These are phyloP conservation scores for Candida ortonii DNA, from an alignment of 805 yeast species.

Conservation along the genomic window DNA sequence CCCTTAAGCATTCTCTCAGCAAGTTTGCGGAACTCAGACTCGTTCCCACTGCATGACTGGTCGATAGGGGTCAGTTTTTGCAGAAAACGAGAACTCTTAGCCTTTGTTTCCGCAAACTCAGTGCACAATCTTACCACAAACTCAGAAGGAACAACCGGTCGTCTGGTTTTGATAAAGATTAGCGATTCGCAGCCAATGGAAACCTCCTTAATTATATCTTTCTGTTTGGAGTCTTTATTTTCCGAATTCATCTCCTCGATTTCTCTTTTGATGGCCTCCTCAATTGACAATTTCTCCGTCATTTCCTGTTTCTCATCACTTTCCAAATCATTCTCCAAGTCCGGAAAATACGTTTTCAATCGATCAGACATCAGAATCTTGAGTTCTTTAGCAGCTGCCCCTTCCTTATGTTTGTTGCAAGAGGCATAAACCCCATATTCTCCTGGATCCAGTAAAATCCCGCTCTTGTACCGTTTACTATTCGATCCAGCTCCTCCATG, in stretches of 20 bases:
- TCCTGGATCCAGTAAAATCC: conserved; percentile 68
- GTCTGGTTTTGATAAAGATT: conserved; percentile 75
- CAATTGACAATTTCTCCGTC: conserved; percentile 53
- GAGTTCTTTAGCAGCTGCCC: conserved; percentile 72
- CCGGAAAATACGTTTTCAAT: conserved; percentile 42
- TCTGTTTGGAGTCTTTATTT: conserved; percentile 38
- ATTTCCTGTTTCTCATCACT: conserved; percentile 29
- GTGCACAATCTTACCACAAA: conserved; percentile 64
- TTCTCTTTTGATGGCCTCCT: conserved; percentile 72
- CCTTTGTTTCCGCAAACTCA: conserved; percentile 49
- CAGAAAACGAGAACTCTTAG: conserved; percentile 65
- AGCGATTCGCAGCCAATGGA: conserved; percentile 79
- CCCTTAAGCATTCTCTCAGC: conserved; percentile 16
- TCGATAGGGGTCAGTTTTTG: conserved; percentile 82
- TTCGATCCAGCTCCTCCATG: conserved; percentile 16
- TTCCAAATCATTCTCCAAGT: conserved; percentile 23
- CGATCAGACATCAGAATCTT: conserved; percentile 55
- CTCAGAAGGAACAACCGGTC: conserved; percentile 74
- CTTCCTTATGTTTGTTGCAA: conserved; percentile 78
- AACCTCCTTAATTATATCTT: conserved; percentile 53
- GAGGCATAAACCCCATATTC: conserved; percentile 88
- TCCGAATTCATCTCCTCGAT: conserved; percentile 54
- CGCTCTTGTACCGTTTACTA: conserved; percentile 41
- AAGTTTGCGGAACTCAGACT: conserved; percentile 65
- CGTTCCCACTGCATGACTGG: conserved; percentile 65